A percentile compares a stretch with the other conserved stretches of the same genome.
phyloP scores from a whole-genome alignment of 176 grass and related monocot species.

The sorghum (Sorghum bicolor) region Sorghum_bicolor_NCBIv3 NC_012879.2:4620501-4621000 shows the following conservation, averaged over 20 bases:
- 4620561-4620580: not conserved
- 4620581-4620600: not conserved
- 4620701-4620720: slow-evolving; percentile 21
- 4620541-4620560: not conserved
- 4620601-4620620: not conserved
- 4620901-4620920: not conserved
- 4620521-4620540: not conserved
- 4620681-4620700: slow-evolving; percentile 7
- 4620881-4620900: not conserved
- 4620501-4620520: not conserved
- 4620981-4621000: not conserved
- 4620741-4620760: not conserved
- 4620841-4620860: not conserved
- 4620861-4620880: not conserved
- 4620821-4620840: not conserved
- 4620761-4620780: not conserved
- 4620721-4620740: not conserved
- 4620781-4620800: not conserved
- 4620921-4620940: not conserved
- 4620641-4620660: not conserved
- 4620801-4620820: not conserved
- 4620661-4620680: not conserved
- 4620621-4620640: slow-evolving; percentile 14
- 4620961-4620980: not conserved
- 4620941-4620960: not conserved